Percentiles rank a stretch among this genome's conserved stretches.
Conservation (phyloP, 768 basidiomycete species). For the Psilocybe cubensis region DNA sequence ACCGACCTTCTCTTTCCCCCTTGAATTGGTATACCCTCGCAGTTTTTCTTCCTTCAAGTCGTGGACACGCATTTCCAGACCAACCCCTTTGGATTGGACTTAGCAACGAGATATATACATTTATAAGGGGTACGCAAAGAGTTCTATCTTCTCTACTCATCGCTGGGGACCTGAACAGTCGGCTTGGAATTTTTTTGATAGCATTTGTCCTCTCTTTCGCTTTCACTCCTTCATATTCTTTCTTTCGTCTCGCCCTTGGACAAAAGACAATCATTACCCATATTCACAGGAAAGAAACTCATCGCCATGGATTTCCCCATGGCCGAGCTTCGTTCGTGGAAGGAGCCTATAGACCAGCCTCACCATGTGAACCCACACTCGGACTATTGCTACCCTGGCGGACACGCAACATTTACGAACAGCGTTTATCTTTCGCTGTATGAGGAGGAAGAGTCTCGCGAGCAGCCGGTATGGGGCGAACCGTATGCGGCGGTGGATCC, state of each 20-base stretch:
- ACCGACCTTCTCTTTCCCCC: background rate
- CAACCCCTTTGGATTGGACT: background rate
- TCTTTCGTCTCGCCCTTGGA: background rate
- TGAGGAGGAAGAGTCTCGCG: constrained; percentile 25
- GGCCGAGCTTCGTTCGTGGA: background rate
- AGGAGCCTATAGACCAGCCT: background rate
- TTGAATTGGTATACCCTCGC: background rate
- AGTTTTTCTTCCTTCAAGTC: background rate
- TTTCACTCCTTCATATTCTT: no score
- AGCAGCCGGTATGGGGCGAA: constrained; percentile 10
- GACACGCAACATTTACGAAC: constrained; percentile 15
- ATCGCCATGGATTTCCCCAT: background rate
- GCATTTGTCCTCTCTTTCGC: background rate
- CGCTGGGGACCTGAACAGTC: background rate
- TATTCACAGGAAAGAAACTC: background rate
- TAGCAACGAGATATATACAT: background rate
- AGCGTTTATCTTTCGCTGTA: constrained; percentile 23
- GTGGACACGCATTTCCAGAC: background rate
- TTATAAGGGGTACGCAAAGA: background rate
- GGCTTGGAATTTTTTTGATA: background rate
- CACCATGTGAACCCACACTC: background rate
- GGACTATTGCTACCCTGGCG: constrained; percentile 17
- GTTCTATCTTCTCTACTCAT: background rate
- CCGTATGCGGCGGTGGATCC: background rate
- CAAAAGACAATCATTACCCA: background rate